Base-by-base conservation (phyloP, 2,329 filamentous ascomycete genomes). In the Colletotrichum incanum region DNA sequence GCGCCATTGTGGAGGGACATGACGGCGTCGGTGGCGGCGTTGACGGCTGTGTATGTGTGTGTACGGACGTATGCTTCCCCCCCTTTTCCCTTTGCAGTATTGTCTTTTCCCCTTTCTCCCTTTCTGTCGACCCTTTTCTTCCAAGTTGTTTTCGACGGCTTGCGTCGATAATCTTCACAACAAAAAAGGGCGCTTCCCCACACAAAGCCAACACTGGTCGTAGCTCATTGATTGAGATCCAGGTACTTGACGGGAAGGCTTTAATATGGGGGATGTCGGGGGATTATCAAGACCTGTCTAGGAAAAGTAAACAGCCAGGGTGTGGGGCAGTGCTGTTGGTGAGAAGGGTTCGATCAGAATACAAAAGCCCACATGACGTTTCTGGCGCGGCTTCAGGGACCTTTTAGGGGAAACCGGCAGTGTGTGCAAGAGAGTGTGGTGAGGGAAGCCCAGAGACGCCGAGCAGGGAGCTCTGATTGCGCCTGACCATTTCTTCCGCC, bases 1-100 rank as follows among this genome's bases (percentile, higher is more conserved):
- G 69, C 65, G 59, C 52, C 45, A 65, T 63, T 54, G 65, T 69
- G 59, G 59, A 72, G 54, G 39, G 69, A 69, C 69, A 72, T 72
- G 18, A 56, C 23, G 58, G 49, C 58, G 58, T n/a, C 41, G 41
- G 18, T n/a, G 37, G 34, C 16, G 23, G 23, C 11, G 52, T n/a
- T 4, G 31, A 31, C 28, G 18, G 31, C 18, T 31, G 20, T 28
- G 20, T 20, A 31, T 55, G 12, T 43, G 55, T 45, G 20, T 20
- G 34, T n/a, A 5, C 41, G 16, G 23, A 9, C 23, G 28, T 50
- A n/a, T 43, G 23, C n/a, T 26, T 43, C 45, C 7, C 11, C 11
- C 6, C 18, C 5, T 52, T 31, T 55, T n/a, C 37, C 18, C 20
- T 26, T 28, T 31, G 16, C 50, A 14, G 3, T n/a, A 41, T 34